Base-by-base conservation (phyloP, 345 rosid species). In the Noccaea caerulescens region DNA sequence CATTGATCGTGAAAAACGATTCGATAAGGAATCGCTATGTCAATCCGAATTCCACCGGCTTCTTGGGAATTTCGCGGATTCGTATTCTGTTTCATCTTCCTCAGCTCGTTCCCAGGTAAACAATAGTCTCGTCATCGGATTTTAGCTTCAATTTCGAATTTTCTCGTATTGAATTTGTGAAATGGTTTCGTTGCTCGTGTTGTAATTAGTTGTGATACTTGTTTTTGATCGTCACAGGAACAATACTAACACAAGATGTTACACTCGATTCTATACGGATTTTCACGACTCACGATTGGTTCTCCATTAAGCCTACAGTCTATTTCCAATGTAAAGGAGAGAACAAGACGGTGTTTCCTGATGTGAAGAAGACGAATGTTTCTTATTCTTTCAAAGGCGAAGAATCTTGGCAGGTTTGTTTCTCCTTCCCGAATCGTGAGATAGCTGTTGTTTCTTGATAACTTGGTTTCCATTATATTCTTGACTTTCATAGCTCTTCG, bases 371-470 rank as follows among this genome's bases (percentile, higher is more conserved):
- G 14, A 45, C 67, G 0, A 44, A 79, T 34, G 77, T 62, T 0
- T 13, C 80, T 30, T 88, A 88, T 57, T 2, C 80, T 16, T 88
- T 88, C 55, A 85, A 75, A 69, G 89, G 91, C 27, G 79, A 86
- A 80, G 91, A 88, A 70, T 88, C 95, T 71, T 88, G 95, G 95
- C 89, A 88, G 91, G 95, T 86, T 58, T 49, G 52, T 30, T 46
- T 7, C 4, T 9, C 56, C 1, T 0, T n/a, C 0, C 27, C 14
- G 1, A 58, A 13, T 20, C 25, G 6, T 45, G 53, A 43, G 33
- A 23, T 30, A 3, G 43, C 39, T 55, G 23, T 27, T 3, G 18
- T 64, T 34, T 18, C 46, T 46, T 55, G 25, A 42, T 63, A 10
- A 18, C 53, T 49, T 14, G 58, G 34, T 18, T 66, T 58, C 34